phyloP scores from a whole-genome alignment of 352 stramenopile genomes.

The Globisporangium nagaii region DNA sequence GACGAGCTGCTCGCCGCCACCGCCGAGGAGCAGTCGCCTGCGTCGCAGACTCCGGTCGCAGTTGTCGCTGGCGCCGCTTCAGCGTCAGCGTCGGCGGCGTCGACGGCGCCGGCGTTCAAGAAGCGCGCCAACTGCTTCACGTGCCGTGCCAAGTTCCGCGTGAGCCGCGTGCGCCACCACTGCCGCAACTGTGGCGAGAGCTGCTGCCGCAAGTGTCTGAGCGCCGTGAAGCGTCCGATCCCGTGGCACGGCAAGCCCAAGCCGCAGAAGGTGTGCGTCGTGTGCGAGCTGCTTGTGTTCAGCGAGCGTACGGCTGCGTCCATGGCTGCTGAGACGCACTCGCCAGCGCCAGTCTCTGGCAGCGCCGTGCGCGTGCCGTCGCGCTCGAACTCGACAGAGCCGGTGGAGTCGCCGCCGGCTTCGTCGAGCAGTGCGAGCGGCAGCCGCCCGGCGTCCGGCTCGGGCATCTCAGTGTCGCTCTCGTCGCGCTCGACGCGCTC shows the following conservation, averaged over 20 bases:
- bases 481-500: slow-evolving; percentile 8
- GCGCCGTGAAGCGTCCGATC: slow-evolving; percentile 24
- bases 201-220: slow-evolving; percentile 51
- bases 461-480: slow-evolving; percentile 9
- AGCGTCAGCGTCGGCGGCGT: neutral
- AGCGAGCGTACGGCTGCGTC: slow-evolving; percentile 4
- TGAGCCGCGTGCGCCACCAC: slow-evolving; percentile 41
- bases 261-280: slow-evolving; percentile 53
- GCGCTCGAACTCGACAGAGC: neutral
- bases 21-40: neutral
- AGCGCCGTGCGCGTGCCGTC: neutral
- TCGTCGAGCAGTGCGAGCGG: slow-evolving; percentile 10
- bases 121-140: slow-evolving; percentile 31
- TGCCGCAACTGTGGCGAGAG: slow-evolving; percentile 62
- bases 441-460: neutral
- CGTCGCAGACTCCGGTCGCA: neutral
- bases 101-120: slow-evolving; percentile 19
- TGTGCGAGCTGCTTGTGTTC: slow-evolving; percentile 44
- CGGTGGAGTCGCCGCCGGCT: slow-evolving; percentile 13
- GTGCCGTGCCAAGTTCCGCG: slow-evolving; percentile 35
- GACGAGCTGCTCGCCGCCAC: slow-evolving; percentile 4
- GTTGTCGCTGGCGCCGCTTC: neutral
- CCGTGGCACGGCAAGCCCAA: slow-evolving; percentile 27
- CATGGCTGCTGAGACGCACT: neutral
- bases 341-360: neutral